A percentile compares a stretch with the other conserved stretches of the same genome.
phyloP scores from a whole-genome alignment of 176 grass and related monocot species.

The Calamus simplicifolius region DNA sequence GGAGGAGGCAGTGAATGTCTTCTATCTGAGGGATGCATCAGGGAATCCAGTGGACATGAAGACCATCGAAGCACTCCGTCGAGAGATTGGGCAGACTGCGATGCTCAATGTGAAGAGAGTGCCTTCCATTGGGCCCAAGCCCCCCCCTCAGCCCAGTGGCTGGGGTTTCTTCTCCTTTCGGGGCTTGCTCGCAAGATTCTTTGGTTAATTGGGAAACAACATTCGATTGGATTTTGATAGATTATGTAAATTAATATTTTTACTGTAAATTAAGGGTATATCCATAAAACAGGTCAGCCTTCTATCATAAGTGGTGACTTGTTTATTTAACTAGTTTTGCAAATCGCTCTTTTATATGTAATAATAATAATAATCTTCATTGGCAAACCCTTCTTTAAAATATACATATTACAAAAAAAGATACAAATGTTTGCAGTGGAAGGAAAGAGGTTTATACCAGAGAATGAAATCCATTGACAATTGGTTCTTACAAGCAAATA shows the following conservation, averaged over 20 bases:
- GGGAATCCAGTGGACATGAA: conserved; percentile 68
- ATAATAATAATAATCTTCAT: too few species aligned
- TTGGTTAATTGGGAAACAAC: conserved; percentile 13
- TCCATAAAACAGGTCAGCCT: too few species aligned
- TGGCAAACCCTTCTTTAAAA: too few species aligned
- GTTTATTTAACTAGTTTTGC: too few species aligned
- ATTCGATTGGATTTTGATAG: neutral
- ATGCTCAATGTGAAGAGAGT: conserved; percentile 87
- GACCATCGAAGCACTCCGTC: conserved; percentile 65
- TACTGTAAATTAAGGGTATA: too few species aligned
- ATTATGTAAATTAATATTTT: too few species aligned
- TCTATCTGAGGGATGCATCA: conserved; percentile 64
- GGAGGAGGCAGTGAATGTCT: conserved; percentile 57
- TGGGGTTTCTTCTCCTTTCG: conserved; percentile 75
- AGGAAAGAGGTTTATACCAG: too few species aligned
- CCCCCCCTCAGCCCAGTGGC: conserved; percentile 3
- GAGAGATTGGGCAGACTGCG: conserved; percentile 64
- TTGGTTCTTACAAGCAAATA: neutral
- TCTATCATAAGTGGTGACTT: too few species aligned
- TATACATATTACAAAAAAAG: too few species aligned
- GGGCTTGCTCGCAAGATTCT: conserved; percentile 63
- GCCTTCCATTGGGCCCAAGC: conserved; percentile 1
- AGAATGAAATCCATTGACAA: too few species aligned
- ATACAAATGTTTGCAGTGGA: too few species aligned
- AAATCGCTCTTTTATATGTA: too few species aligned